Evolutionary conservation across 805 yeast genomes (phyloP).

Genomic region (Metschnikowia noctiluminum): DNA sequence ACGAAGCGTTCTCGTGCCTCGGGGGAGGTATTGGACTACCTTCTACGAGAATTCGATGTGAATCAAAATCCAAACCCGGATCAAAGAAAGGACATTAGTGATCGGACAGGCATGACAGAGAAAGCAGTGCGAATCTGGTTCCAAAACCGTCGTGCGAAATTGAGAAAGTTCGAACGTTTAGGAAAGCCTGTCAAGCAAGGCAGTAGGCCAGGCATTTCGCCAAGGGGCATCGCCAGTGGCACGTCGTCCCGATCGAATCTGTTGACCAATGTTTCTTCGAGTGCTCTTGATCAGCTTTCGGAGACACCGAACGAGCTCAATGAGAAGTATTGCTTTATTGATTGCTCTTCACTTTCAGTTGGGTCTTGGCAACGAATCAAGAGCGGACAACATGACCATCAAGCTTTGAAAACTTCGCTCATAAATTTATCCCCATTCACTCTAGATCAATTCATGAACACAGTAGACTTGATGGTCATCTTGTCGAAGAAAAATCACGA

Average conservation of each 20-base stretch:
- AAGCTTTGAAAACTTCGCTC: conserved; percentile 42
- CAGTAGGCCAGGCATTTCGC: conserved; percentile 7
- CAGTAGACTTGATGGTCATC: conserved; percentile 69
- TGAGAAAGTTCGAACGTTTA: conserved; percentile 60
- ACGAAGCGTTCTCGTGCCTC: conserved; percentile 64
- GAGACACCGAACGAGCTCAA: conserved; percentile 52
- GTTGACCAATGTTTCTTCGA: conserved; percentile 14
- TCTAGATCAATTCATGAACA: conserved; percentile 58
- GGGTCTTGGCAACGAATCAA: conserved; percentile 81
- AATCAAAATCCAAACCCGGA: conserved; percentile 78
- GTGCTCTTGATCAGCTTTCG: conserved; percentile 7
- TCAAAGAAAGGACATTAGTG: conserved; percentile 64
- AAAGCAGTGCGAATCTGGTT: conserved; percentile 92
- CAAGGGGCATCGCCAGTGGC: conserved; percentile 13
- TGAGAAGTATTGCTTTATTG: conserved; percentile 69
- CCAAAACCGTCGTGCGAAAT: conserved; percentile 81
- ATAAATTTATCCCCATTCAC: conserved; percentile 66
- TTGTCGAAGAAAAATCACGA: conserved; percentile 68
- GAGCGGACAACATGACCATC: conserved; percentile 51
- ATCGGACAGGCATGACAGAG: conserved; percentile 76
- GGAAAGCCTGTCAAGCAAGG: conserved; percentile 16
- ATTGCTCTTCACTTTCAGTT: conserved; percentile 64
- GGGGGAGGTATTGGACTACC: conserved; percentile 71
- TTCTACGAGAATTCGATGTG: conserved; percentile 63
- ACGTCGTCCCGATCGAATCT: conserved; percentile 25